Base-by-base conservation (phyloP, 2,329 filamentous ascomycete genomes). In the Penicillium sp. region DNA sequence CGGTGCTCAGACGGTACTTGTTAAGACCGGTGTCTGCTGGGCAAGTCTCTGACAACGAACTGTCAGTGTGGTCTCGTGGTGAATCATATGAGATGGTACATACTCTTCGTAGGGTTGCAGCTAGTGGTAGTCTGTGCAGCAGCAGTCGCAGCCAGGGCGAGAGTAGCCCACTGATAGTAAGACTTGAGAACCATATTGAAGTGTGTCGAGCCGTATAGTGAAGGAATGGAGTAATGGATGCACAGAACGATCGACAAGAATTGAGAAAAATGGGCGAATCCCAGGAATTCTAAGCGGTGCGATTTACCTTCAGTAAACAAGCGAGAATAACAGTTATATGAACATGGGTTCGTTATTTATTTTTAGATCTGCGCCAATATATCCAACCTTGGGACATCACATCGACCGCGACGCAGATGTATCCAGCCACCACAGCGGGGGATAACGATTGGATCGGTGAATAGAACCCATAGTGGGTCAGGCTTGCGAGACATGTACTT, bases 81-180 rank as follows among this genome's bases (percentile, higher is more conserved):
- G 2, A 7, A 23, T 23, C 0, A 15, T 0, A 33, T 3, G 9
- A n/a, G n/a, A 23, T 19, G 29, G 27, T 15, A 41, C 64, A 49
- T 27, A 66, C 64, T 67, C 27, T 72, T 55, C 15, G 69, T 60
- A 9, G 92, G 92, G 70, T 95, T 87, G 79, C 92, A 97, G 53
- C 81, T 75, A 13, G 90, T 91, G 59, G 77, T 85, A 29, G 91
- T 91, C 75, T 96, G 92, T 41, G 88, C 91, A 55, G 68, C 60
- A 47, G 69, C 63, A 45, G 65, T 65, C 2, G 21, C 48, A 51
- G 70, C 61, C 55, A 72, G 55, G 34, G 64, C 62, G 9, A 65
- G 53, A n/a, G 66, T 60, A 47, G 65, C 65, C 55, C 66, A 71
- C 50, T 68, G 66, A 55, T 63, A 58, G 53, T 68, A 63, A 31